Evolutionary conservation across 441 rosid genomes (phyloP), one percentile per base, ranked within the genome.

Genomic region (Iberis amara): DNA sequence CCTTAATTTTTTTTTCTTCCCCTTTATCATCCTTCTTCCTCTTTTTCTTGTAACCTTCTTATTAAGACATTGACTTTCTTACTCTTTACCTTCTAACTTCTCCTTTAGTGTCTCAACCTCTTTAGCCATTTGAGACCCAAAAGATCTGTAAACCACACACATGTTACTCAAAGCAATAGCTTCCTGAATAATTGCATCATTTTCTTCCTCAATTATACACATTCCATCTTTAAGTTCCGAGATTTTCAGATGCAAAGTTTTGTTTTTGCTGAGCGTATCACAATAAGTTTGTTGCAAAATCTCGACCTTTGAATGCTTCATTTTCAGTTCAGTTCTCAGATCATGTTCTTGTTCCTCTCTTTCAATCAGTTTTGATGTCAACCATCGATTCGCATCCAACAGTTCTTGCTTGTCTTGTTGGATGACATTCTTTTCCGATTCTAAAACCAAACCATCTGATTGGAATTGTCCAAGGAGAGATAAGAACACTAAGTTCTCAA

Each of bases 401-500:
- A 89, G 65, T 50, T 81, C 76, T 4, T 44, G 41, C 62, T 70
- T 79, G 33, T 79, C 80, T 41, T 69, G 66, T 39, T 76, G 64
- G 11, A 73, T 15, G 18, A 59, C 53, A 15, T 37, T 55, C 43
- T 69, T 79, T 64, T 73, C 62, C 3, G 72, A 68, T 67, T 72
- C 76, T 15, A 74, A 41, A 36, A 75, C 71, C 23, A 61, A 71
- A 44, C 81, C 73, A 8, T 75, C 80, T 36, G 74, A 55, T 14
- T 68, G 59, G 10, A 73, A 56, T 14, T 75, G 79, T 52, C 54
- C 65, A 26, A 82, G 68, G 26, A 85, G 55, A 64, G 82, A 72
- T 54, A 73, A 57, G 14, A 85, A 65, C 68, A 85, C 79, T 0
- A 76, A 76, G 64, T 85, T 85, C 75, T 82, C 94, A 59, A 85